Evolutionary conservation across 2,329 filamentous ascomycete genomes (phyloP).

Genomic region (Drechslera avenae): DNA sequence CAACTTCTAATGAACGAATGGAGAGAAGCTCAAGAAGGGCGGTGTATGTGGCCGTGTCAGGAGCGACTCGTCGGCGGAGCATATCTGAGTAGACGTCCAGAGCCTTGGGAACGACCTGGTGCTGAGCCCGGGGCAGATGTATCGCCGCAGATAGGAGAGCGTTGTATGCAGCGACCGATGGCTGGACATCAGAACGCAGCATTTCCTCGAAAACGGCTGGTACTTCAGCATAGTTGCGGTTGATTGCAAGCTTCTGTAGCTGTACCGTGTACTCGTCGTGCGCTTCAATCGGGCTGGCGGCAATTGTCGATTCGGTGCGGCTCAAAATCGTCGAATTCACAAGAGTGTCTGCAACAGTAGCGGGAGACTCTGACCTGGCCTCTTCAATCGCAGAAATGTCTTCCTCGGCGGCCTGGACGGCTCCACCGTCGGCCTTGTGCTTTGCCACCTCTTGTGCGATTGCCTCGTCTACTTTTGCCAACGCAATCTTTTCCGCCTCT

Average conservation of each 20-base stretch:
- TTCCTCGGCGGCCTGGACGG: slow-evolving; percentile 40
- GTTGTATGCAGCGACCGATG: slow-evolving; percentile 88
- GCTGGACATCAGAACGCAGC: slow-evolving; percentile 79
- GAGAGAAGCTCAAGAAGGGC: slow-evolving; percentile 84
- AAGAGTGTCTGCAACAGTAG: slow-evolving; percentile 36
- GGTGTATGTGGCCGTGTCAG: slow-evolving; percentile 85
- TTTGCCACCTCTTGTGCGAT: slow-evolving; percentile 78
- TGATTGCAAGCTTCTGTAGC: slow-evolving; percentile 73
- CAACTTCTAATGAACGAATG: slow-evolving; percentile 77
- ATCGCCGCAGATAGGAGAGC: slow-evolving; percentile 85
- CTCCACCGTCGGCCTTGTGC: slow-evolving; percentile 57
- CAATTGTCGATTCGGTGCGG: slow-evolving; percentile 54
- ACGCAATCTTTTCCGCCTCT: slow-evolving; percentile 58
- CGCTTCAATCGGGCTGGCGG: slow-evolving; percentile 64
- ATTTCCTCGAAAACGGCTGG: slow-evolving; percentile 89
- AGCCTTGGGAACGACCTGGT: slow-evolving; percentile 86
- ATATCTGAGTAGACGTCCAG: slow-evolving; percentile 97
- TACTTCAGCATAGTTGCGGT: slow-evolving; percentile 81
- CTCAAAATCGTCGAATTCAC: slow-evolving; percentile 34
- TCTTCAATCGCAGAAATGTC: slow-evolving; percentile 39
- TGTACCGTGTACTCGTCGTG: slow-evolving; percentile 77
- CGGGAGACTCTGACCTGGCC: slow-evolving; percentile 39
- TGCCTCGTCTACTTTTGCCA: slow-evolving; percentile 84
- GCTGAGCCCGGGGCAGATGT: slow-evolving; percentile 76
- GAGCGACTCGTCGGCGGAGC: slow-evolving; percentile 81